Percentiles rank a stretch among this genome's conserved stretches.
Conservation (phyloP, 176 grass and related monocot species). For the Carex scoparia region DNA sequence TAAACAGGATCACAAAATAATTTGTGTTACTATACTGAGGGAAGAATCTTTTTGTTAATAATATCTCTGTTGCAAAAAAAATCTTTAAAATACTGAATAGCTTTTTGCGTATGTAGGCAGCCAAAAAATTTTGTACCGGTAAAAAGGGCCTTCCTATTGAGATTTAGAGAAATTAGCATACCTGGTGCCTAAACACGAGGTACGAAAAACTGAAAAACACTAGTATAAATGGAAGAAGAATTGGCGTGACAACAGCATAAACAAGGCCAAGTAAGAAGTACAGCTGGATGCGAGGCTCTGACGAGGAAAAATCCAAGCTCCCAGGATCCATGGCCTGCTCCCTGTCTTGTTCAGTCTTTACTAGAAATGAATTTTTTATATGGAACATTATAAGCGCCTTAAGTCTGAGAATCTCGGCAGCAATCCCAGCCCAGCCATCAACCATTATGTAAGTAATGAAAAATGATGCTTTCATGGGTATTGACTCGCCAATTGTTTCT, state of each 20-base stretch:
- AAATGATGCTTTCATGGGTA: slow-evolving; percentile 98
- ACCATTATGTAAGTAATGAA: slow-evolving; percentile 95
- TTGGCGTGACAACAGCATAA: slow-evolving; percentile 77
- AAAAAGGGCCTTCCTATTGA: background rate
- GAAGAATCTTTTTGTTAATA: background rate
- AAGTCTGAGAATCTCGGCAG: slow-evolving; percentile 83
- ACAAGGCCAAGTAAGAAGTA: slow-evolving; percentile 95
- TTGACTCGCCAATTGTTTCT: slow-evolving; percentile 76
- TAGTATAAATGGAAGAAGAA: slow-evolving; percentile 88
- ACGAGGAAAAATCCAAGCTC: slow-evolving; percentile 71
- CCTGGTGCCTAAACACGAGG: slow-evolving; percentile 96
- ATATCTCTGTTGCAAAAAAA: background rate
- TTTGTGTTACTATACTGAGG: background rate
- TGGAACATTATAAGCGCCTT: slow-evolving; percentile 78
- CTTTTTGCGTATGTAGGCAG: background rate
- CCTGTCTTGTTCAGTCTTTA: slow-evolving; percentile 80
- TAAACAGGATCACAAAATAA: background rate
- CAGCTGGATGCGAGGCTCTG: slow-evolving; percentile 76
- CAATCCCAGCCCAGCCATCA: slow-evolving; percentile 89
- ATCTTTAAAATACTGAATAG: background rate
- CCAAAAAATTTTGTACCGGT: background rate
- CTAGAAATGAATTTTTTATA: slow-evolving; percentile 85
- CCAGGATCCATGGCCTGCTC: slow-evolving; percentile 91
- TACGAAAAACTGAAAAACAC: slow-evolving; percentile 84
- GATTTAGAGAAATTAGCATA: slow-evolving; percentile 22